Evolutionary conservation across 768 basidiomycete genomes (phyloP).

Genomic region (Russula griseocarnosa): DNA sequence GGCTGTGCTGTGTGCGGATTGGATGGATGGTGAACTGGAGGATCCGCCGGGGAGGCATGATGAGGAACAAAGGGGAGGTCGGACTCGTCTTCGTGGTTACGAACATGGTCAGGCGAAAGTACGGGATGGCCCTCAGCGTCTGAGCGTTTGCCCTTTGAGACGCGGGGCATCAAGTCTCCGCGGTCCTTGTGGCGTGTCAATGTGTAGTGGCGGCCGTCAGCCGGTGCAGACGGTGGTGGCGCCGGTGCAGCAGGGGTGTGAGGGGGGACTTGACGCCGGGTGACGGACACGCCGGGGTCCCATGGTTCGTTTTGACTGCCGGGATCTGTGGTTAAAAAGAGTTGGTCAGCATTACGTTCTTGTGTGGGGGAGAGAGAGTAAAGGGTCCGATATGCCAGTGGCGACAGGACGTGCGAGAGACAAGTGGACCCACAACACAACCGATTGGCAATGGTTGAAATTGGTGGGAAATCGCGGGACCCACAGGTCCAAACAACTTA

Average conservation of each 20-base stretch:
- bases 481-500: conserved; percentile 28
- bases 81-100: neutral
- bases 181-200: conserved; percentile 8
- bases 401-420: neutral
- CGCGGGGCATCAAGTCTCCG: neutral
- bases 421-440: conserved; percentile 27
- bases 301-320: neutral
- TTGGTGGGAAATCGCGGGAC: conserved; percentile 20
- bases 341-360: conserved; percentile 24
- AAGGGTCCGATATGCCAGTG: neutral
- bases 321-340: neutral
- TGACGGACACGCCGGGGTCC: conserved; percentile 11
- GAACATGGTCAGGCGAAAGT: neutral
- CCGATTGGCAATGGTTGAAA: conserved; percentile 17
- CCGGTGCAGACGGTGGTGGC: neutral
- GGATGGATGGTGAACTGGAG: conserved; percentile 11
- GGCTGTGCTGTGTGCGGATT: conserved; percentile 10
- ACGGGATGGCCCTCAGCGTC: neutral
- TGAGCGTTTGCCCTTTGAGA: neutral
- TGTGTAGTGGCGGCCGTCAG: neutral
- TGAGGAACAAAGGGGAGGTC: conserved; percentile 12
- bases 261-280: conserved; percentile 1
- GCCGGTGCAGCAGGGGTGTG: neutral
- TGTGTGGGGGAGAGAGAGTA: neutral
- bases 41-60: neutral